Evolutionary conservation across 768 basidiomycete species (phyloP), one percentile per base, ranked within the genome.

Genomic region (Pilatotrama ljubarskyi): DNA sequence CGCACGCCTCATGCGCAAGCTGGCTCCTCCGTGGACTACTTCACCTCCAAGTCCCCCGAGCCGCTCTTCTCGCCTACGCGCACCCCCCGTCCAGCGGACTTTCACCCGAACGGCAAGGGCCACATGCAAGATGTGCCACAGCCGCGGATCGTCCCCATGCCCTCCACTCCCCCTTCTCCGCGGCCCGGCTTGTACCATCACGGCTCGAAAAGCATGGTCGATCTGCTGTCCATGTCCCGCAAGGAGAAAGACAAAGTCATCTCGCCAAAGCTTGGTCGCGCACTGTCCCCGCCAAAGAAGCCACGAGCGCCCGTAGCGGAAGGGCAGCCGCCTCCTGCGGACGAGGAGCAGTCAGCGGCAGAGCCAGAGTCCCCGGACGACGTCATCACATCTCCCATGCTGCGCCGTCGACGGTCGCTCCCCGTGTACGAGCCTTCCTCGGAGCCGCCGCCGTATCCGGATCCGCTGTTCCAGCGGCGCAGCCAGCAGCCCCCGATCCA

Each of bases 361-460:
- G 38, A 53, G 20, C 43, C 52, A 25, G 59, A 64, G n/a, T 25
- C 46, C 17, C 47, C 59, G 26, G 65, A 63, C 20, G 66, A 67
- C 52, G 46, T 57, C 20, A 53, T 64, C 15, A 48, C 63, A 8
- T 54, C 77, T 7, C 75, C 77, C 58, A 75, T 80, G 13, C 69
- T 87, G 18, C 81, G 82, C 29, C 78, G 86, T n/a, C 80, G 82
- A 29, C 80, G 84, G 18, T 91, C 90, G 35, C 82, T 91, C 80
- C 90, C 88, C 1, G 86, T 80, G 38, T 89, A 84, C 69, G 83
- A 75, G 48, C 78, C 82, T 3, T 73, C 80, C 14, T 75, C 81
- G 1, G 76, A 78, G 24, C 90, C 90, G 17, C 90, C 90, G 1
- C 88, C 90, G 0, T 91, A 90, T 66, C 87, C 86, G 10, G 57